These are phyloP conservation scores for Cystoisospora suis DNA, from an alignment of 169 alveolate genomes.

Conservation along the genomic window DNA sequence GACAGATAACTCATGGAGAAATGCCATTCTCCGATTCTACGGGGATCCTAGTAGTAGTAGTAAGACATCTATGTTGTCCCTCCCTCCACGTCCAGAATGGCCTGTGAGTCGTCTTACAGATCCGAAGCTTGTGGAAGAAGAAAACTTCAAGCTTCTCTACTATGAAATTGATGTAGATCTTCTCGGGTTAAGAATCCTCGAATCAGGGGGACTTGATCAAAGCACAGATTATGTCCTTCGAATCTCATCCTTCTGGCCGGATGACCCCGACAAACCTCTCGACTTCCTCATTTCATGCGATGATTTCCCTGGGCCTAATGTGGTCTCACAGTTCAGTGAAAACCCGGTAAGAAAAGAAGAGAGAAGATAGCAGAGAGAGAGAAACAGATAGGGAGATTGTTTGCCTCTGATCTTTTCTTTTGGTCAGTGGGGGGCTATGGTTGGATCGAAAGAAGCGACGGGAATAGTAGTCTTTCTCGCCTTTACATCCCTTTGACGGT, in stretches of 20 bases:
- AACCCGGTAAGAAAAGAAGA: neutral
- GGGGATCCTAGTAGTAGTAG: too few species aligned
- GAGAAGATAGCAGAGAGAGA: too few species aligned
- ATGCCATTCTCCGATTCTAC: too few species aligned
- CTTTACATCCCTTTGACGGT: too few species aligned
- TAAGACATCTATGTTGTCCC: too few species aligned
- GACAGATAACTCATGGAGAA: too few species aligned
- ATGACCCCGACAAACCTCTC: conserved; percentile 36
- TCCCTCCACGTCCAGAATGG: conserved; percentile 55
- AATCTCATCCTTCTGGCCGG: conserved; percentile 59
- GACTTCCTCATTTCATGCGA: neutral
- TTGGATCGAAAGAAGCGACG: too few species aligned
- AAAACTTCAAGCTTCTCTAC: conserved; percentile 15
- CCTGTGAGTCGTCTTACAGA: conserved; percentile 35
- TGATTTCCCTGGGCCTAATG: conserved; percentile 54
- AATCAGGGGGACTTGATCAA: conserved; percentile 3
- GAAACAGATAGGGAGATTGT: too few species aligned
- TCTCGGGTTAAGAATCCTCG: conserved; percentile 42
- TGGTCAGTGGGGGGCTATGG: too few species aligned
- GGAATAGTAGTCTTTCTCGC: too few species aligned
- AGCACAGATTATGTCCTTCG: conserved; percentile 25
- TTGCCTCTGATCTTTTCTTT: too few species aligned
- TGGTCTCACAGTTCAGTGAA: conserved; percentile 39
- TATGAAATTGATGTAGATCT: conserved; percentile 51
- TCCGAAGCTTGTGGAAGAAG: conserved; percentile 3